These are phyloP conservation scores for Emericellopsis terricola DNA, from an alignment of 495 filamentous ascomycete genomes.

Conservation along the genomic window DNA sequence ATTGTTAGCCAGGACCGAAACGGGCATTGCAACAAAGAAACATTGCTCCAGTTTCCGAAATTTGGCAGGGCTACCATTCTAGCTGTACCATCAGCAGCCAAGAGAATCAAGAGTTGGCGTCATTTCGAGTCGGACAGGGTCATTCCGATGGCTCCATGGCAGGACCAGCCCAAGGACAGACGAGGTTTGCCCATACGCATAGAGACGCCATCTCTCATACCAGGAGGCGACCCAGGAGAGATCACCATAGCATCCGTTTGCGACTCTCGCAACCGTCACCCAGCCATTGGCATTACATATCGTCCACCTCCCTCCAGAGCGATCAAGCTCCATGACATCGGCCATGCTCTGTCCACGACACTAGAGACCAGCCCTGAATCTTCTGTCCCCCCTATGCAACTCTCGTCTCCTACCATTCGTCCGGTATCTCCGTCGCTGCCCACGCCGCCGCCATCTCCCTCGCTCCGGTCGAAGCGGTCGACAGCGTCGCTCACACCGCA, in stretches of 20 bases:
- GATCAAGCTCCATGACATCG: no score
- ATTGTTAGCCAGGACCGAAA: constrained; percentile 52
- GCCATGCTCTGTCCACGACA: no score
- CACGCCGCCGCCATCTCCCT: constrained; percentile 9
- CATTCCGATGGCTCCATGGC: constrained; percentile 31
- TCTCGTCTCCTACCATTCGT: constrained; percentile 6
- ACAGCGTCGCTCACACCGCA: constrained; percentile 8
- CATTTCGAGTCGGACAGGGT: constrained; percentile 40
- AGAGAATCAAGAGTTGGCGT: constrained; percentile 42
- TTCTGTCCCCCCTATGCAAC: no score
- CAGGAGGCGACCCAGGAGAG: constrained; percentile 33
- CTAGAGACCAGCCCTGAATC: no score
- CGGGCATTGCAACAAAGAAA: constrained; percentile 53
- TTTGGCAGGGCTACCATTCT: constrained; percentile 37
- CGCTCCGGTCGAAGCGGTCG: constrained; percentile 14
- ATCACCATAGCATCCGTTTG: constrained; percentile 45
- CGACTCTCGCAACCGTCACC: constrained; percentile 43
- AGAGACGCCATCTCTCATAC: constrained; percentile 24
- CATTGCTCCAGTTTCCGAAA: constrained; percentile 39
- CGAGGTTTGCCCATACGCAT: constrained; percentile 19
- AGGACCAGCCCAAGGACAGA: constrained; percentile 23
- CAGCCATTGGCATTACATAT: constrained; percentile 55
- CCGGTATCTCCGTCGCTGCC: neutral
- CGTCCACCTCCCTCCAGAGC: constrained; percentile 28
- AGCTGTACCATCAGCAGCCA: constrained; percentile 43